Base-by-base conservation (phyloP, 176 grass and related monocot species). In the Zoysia pacifica region DNA sequence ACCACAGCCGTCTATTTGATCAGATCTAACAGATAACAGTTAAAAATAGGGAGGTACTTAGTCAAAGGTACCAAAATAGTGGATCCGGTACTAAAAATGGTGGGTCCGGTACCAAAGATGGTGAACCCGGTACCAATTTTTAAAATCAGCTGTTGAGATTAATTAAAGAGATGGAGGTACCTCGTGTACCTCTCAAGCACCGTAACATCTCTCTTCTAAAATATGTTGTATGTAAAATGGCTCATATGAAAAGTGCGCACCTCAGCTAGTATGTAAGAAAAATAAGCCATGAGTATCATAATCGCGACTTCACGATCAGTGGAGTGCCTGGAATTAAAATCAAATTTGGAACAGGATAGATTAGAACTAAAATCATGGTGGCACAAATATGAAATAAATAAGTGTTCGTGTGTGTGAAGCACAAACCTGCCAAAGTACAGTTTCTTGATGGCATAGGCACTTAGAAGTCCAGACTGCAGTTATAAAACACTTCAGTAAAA, bases 271-370 rank as follows among this genome's bases (percentile, higher is more conserved):
- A 97, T 97, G 81, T 94, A 97, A n/a, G 94, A 91, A 53, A 97
- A 82, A 84, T 97, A 97, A 78, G 94, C 89, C 94, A 97, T 97
- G 11, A 97, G 87, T 78, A 97, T 94, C 94, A 97, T 97, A 69
- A 97, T 84, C 49, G 91, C 80, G 83, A 97, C 91, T 90, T 97
- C 94, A 81, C 94, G 89, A 86, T 97, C 94, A 82, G 94, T 97
- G 9, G 94, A 97, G 70, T 97, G 94, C 67, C 94, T 97, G 75
- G n/a, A 52, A 69, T 38, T 49, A 15, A 85, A 36, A 54, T 40
- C 44, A 83, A 76, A 76, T 60, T 39, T 68, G 76, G n/a, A 81
- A 65, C 44, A 49, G 5, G 6, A 53, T n/a, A 35, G 6, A 67
- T 53, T 38, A 81, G 44, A 49, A 79, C 38, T 64, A 41, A 58